Evolutionary conservation across 805 yeast genomes (phyloP).

Genomic region (Kluyveromyces lactis): DNA sequence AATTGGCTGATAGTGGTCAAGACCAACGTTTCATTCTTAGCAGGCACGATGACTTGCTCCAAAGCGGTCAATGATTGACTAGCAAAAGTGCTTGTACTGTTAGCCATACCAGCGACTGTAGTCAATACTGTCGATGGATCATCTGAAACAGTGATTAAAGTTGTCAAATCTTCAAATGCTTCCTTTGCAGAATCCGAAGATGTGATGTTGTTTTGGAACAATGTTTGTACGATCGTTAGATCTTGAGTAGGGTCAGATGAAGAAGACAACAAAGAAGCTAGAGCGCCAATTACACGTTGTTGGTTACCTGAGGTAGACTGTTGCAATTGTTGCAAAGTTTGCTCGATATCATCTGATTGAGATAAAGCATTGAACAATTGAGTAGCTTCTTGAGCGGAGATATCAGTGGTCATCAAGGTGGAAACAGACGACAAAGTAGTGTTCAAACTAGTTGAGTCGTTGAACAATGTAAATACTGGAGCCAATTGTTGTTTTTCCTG

Average conservation of each 20-base stretch:
- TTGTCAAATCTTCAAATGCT: constrained; percentile 15
- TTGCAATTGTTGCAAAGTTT: constrained; percentile 10
- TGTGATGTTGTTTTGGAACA: constrained; percentile 18
- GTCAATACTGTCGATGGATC: constrained; percentile 16
- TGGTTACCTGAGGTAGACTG: constrained; percentile 11
- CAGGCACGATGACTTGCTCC: constrained; percentile 14
- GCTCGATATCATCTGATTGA: constrained; percentile 8
- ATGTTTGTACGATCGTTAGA: constrained; percentile 10
- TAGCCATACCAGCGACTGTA: constrained; percentile 16
- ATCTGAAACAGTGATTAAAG: constrained; percentile 11
- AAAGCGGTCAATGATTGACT: constrained; percentile 20
- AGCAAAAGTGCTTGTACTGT: constrained; percentile 10
- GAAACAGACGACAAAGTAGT: constrained; percentile 16
- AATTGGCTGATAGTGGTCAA: constrained; percentile 13
- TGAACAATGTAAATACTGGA: constrained; percentile 22
- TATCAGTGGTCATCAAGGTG: constrained; percentile 15
- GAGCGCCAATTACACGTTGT: constrained; percentile 13
- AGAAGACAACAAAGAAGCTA: constrained; percentile 15
- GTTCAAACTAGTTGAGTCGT: constrained; percentile 15
- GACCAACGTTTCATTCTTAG: constrained; percentile 17
- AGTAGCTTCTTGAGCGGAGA: constrained; percentile 13
- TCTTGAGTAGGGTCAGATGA: constrained; percentile 12
- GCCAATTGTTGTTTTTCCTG: constrained; percentile 16
- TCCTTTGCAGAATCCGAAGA: constrained; percentile 14
- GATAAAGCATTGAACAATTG: constrained; percentile 14